A percentile compares a stretch with the other conserved stretches of the same genome.
These are phyloP conservation scores for Trypanosoma vivax DNA, from an alignment of 208 protist species.

Conservation along the genomic window DNA sequence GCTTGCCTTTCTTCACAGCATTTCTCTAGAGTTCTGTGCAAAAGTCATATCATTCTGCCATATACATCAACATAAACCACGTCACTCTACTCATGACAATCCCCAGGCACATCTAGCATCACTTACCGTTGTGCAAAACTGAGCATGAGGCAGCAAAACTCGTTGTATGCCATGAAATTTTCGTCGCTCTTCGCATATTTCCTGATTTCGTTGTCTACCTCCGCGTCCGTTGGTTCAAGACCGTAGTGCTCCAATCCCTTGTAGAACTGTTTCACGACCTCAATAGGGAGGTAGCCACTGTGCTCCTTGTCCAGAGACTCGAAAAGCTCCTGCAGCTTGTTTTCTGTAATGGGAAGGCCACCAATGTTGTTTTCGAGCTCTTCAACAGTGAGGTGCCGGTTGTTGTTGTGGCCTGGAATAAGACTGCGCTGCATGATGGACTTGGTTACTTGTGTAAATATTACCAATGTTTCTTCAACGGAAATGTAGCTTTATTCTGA, in stretches of 20 bases:
- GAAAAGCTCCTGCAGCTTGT: constrained; percentile 86
- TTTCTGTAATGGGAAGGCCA: constrained; percentile 85
- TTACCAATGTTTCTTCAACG: background rate
- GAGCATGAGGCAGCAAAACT: constrained; percentile 88
- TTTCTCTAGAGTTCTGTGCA: no score
- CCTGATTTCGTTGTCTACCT: constrained; percentile 65
- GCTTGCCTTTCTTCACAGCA: background rate
- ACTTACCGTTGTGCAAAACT: constrained; percentile 79
- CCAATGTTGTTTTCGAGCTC: constrained; percentile 92
- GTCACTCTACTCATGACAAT: background rate
- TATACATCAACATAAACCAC: background rate
- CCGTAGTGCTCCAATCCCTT: constrained; percentile 81
- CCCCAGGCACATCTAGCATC: no score
- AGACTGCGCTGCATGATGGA: constrained; percentile 67
- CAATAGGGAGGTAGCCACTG: constrained; percentile 57
- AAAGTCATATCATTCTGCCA: background rate
- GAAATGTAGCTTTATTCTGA: background rate
- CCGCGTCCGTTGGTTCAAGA: constrained; percentile 65
- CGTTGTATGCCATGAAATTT: constrained; percentile 79
- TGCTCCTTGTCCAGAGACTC: constrained; percentile 77
- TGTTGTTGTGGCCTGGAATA: constrained; percentile 89
- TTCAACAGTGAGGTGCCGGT: constrained; percentile 79
- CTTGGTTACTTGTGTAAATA: constrained; percentile 8
- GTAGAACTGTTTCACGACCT: constrained; percentile 84
- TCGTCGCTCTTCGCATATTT: constrained; percentile 74